Conservation (phyloP, 495 filamentous ascomycete genomes). For the Penicillium argentinense region DNA sequence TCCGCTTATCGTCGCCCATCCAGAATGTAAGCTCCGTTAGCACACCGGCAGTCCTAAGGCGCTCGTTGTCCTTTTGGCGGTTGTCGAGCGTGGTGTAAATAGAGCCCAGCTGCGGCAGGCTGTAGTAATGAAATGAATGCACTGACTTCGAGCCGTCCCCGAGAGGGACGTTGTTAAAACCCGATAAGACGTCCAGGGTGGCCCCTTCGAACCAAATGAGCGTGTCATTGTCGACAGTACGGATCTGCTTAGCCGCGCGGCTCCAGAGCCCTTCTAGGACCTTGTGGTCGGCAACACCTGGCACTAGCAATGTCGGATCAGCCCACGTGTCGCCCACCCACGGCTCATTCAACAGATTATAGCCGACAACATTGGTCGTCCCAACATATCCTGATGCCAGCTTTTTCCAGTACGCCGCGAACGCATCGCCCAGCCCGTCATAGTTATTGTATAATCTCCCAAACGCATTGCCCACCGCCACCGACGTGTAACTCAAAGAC, state of each 20-base stretch:
- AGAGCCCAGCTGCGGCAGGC: constrained; percentile 15
- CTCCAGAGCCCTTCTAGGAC: constrained; percentile 15
- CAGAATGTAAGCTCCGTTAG: constrained; percentile 19
- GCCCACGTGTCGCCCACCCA: constrained; percentile 20
- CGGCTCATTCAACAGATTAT: constrained; percentile 19
- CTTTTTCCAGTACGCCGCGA: constrained; percentile 20
- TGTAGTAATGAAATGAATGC: constrained; percentile 21
- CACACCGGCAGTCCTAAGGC: constrained; percentile 1
- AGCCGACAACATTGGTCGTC: constrained; percentile 16
- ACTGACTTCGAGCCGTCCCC: constrained; percentile 20
- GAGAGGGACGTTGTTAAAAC: constrained; percentile 19
- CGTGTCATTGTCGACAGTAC: constrained; percentile 14
- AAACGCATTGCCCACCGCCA: constrained; percentile 16
- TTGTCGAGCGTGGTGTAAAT: constrained; percentile 16
- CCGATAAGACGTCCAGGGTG: constrained; percentile 16
- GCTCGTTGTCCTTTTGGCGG: constrained; percentile 16
- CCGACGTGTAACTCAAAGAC: constrained; percentile 13
- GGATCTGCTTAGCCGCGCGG: constrained; percentile 11
- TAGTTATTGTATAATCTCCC: constrained; percentile 19
- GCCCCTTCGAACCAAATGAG: constrained; percentile 19
- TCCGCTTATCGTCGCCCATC: constrained; percentile 18
- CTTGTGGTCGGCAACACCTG: constrained; percentile 14
- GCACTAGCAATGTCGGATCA: constrained; percentile 16
- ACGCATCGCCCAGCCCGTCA: constrained; percentile 17
- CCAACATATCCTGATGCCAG: constrained; percentile 14